A percentile compares a stretch with the other conserved stretches of the same genome.
Evolutionary conservation across 75 land plant species (phyloP).

Genomic region (Larix kaempferi): DNA sequence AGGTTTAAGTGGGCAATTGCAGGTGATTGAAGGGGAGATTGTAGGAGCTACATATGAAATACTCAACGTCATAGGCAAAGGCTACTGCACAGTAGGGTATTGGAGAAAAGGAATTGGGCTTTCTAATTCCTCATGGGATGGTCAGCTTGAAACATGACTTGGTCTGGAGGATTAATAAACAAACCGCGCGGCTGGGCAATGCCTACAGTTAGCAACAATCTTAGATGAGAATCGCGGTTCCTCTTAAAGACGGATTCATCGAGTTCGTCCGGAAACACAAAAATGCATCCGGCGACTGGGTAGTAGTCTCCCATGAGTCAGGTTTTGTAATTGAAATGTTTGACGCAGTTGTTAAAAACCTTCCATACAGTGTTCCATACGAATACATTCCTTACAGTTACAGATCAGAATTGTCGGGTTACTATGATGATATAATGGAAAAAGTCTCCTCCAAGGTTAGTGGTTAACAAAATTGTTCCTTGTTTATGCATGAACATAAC

Average conservation of each 20-base stretch:
- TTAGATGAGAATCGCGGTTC: conserved; percentile 50
- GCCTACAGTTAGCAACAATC: conserved; percentile 31
- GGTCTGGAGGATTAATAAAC: conserved; percentile 20
- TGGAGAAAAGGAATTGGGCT: conserved; percentile 30
- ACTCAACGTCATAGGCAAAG: conserved; percentile 31
- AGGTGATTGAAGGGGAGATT: conserved; percentile 41
- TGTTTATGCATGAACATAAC: too few species aligned
- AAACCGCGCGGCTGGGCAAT: conserved; percentile 67
- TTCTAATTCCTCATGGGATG: background rate
- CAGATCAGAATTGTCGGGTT: conserved; percentile 25
- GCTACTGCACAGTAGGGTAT: conserved; percentile 18
- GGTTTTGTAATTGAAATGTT: conserved; percentile 58
- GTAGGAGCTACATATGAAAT: conserved; percentile 30
- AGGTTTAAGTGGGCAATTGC: conserved; percentile 60
- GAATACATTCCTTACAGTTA: conserved; percentile 14
- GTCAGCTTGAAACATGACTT: conserved; percentile 29
- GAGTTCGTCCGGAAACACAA: conserved; percentile 26
- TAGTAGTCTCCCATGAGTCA: background rate
- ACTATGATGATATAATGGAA: conserved; percentile 34
- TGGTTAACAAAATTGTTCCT: too few species aligned
- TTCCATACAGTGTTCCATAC: conserved; percentile 37
- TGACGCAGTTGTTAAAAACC: conserved; percentile 8
- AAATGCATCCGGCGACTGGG: background rate
- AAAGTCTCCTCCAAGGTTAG: conserved; percentile 21
- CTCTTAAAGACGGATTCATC: conserved; percentile 27